These are phyloP conservation scores for Ceratobasidium sp. DNA, from an alignment of 1,284 basidiomycete species.

Conservation along the genomic window DNA sequence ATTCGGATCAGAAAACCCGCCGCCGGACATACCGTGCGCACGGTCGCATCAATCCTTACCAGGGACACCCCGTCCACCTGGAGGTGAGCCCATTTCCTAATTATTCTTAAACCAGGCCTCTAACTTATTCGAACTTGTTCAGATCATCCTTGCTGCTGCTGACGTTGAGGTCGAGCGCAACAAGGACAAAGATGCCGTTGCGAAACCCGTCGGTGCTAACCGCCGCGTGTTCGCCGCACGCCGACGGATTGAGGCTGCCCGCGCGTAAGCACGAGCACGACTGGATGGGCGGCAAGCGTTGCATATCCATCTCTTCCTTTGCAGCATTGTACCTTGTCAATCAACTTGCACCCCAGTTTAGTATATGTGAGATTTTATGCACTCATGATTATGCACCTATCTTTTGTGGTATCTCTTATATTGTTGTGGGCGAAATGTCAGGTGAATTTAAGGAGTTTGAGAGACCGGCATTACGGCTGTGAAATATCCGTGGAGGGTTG, in stretches of 20 bases:
- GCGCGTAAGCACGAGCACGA: constrained; percentile 50
- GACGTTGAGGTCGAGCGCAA: constrained; percentile 88
- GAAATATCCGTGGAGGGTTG: not conserved
- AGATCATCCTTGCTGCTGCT: constrained; percentile 81
- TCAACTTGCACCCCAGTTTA: constrained; percentile 14
- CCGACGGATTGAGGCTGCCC: constrained; percentile 82
- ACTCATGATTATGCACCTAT: constrained; percentile 35
- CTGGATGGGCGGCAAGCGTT: constrained; percentile 12
- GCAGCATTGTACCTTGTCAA: constrained; percentile 23
- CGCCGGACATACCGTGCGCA: constrained; percentile 99
- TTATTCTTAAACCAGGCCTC: not conserved
- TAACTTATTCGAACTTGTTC: not conserved
- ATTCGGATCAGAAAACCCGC: constrained; percentile 85
- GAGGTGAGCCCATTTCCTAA: constrained; percentile 65
- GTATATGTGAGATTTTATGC: constrained; percentile 36
- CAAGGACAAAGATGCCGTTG: constrained; percentile 76
- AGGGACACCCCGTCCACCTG: constrained; percentile 93
- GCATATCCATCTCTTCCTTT: constrained; percentile 12
- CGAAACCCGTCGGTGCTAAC: constrained; percentile 70
- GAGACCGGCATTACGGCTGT: not conserved
- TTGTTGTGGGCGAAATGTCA: constrained; percentile 4
- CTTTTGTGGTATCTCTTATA: too few species aligned
- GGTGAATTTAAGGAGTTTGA: constrained; percentile 21
- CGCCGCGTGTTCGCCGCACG: constrained; percentile 78
- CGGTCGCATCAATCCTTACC: constrained; percentile 92